Evolutionary conservation across 1,284 basidiomycete species (phyloP).

Genomic region (Pascua sp.): DNA sequence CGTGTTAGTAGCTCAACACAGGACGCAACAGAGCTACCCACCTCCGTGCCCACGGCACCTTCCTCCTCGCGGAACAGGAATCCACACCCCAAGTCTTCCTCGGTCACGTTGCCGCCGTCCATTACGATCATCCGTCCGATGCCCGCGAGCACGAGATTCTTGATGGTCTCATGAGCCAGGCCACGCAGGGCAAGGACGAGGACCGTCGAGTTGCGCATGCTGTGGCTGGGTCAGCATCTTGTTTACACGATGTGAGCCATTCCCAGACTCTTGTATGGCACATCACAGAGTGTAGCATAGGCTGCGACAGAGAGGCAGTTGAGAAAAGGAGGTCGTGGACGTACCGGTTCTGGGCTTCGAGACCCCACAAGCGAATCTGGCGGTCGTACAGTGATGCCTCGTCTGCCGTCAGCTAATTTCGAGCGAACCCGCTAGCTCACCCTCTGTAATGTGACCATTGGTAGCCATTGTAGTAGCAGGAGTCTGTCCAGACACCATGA

Average conservation of each 20-base stretch:
- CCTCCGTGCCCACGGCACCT: constrained; percentile 70
- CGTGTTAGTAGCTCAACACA: constrained; percentile 16
- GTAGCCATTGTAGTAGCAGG: neutral
- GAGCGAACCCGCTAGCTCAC: constrained; percentile 13
- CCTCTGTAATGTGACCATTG: constrained; percentile 40
- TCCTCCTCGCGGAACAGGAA: constrained; percentile 94
- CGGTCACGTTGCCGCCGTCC: constrained; percentile 52
- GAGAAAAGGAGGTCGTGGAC: constrained; percentile 17
- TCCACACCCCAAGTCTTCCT: constrained; percentile 81
- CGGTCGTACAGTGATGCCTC: constrained; percentile 90
- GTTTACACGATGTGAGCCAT: neutral
- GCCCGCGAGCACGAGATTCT: constrained; percentile 70
- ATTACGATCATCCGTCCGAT: constrained; percentile 58
- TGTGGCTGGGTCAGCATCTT: constrained; percentile 40
- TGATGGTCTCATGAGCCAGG: constrained; percentile 90
- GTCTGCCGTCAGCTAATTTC: constrained; percentile 51
- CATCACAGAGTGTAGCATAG: too few species aligned
- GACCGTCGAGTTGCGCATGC: constrained; percentile 91
- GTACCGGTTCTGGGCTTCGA: constrained; percentile 92
- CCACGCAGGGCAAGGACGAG: constrained; percentile 77
- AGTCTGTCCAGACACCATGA: constrained; percentile 2
- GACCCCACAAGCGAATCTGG: constrained; percentile 95
- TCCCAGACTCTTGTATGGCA: neutral
- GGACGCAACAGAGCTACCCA: constrained; percentile 43
- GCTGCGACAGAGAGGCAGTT: neutral